Evolutionary conservation across 2,329 filamentous ascomycete species (phyloP), one percentile per base, ranked within the genome.

Genomic region (Aspergillus fijiensis): DNA sequence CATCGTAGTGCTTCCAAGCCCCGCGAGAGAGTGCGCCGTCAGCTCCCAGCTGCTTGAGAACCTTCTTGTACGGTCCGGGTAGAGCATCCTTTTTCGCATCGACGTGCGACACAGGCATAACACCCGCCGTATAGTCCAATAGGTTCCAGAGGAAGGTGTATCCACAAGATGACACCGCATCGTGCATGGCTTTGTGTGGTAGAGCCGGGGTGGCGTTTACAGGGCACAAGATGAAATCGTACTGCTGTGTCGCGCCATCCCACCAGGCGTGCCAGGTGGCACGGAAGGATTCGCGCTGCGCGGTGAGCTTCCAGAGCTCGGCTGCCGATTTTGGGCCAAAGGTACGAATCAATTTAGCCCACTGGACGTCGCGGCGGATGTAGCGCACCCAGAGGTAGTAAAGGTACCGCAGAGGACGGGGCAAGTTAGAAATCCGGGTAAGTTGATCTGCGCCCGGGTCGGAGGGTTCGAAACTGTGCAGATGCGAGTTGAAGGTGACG

Each of bases 121-220:
- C 86, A 42, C 93, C 93, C 12, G 86, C 85, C 1, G 90, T 86
- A 76, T 97, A 97, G 72, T 97, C 94, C 52, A 97, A 85, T 86
- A 97, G 66, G 69, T 97, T 97, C 80, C 95, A 98, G 58, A 96
- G 77, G 73, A 97, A 96, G 0, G 93, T 97, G 72, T 98, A 97
- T 1, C 92, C 92, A 69, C 93, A 97, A 66, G 88, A 91, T 63
- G 89, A 90, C 49, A 95, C 87, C 2, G 91, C 91, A 68, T 94
- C 88, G 66, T 86, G 85, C 92, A 96, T 97, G 0, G 87, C 92
- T 51, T 88, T 86, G 72, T 96, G 92, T 0, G 92, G 92, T 3
- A 96, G 85, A 0, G 93, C 93, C 1, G 93, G 92, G 0, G 92
- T 96, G 0, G 93, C 92, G 73, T 97, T 96, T 0, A 89, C 92